Base-by-base conservation (phyloP, 2,329 filamentous ascomycete genomes). In the Cladosporium sp. region DNA sequence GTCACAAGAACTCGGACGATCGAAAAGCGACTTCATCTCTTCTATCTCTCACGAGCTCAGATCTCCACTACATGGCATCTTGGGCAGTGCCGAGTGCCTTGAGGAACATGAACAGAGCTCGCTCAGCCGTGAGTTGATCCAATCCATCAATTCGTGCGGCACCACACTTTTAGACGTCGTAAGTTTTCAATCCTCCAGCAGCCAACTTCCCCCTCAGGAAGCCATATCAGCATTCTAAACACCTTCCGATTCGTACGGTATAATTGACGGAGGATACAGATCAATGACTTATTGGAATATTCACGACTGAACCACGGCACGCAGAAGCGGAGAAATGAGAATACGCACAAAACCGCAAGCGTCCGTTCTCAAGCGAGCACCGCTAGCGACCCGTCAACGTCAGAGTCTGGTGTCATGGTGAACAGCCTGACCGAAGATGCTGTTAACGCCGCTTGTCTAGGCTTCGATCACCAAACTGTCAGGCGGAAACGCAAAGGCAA, bases 41-140 rank as follows among this genome's bases (percentile, higher is more conserved):
- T 74, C 71, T 0, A 75, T 80, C 20, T 75, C 70, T 22, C 78
- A 80, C 56, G 78, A 80, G 54, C 64, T 80, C 7, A 66, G 75
- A 3, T 72, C 62, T 34, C 77, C 70, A 17, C 62, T 73, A 27
- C 78, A 74, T 47, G 75, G 72, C 27, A 72, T 73, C 32, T 65
- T 75, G 8, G 76, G 74, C 1, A 74, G 71, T 19, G 65, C 72
- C 2, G 75, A 79, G 52, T 68, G 40, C 8, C 37, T 54, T 2
- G 67, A 71, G 7, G 73, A 75, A 4, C 76, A 72, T 3, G 57
- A 59, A 13, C 64, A 65, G 7, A 70, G 70, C 41, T 59, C 65
- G 1, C 64, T 72, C 43, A 68, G 74, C 47, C 56, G 61, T 38
- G 72, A 67, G 29, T 66, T 78, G 48, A 66, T 76, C 0, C 69